Conservation (phyloP, 2,329 filamentous ascomycete genomes). For the Dactylonectria estremocensis region DNA sequence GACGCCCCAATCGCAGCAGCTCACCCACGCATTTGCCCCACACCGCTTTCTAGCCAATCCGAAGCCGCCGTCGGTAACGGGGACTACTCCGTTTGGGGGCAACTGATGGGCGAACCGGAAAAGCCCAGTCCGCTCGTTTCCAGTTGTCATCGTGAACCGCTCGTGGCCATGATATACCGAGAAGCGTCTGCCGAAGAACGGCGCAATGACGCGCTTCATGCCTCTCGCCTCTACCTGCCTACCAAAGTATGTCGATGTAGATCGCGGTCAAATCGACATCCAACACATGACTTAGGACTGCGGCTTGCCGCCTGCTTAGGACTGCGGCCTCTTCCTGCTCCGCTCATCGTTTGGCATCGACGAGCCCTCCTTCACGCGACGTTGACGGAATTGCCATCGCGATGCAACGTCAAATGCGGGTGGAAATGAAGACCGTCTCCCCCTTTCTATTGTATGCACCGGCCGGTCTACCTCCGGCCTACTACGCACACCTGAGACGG, state of each 20-base stretch:
- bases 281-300: constrained; percentile 24
- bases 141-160: constrained; percentile 37
- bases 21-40: constrained; percentile 10
- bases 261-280: constrained; percentile 23
- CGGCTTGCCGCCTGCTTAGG: too few relatives aligned
- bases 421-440: constrained; percentile 29
- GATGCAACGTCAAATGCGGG: constrained; percentile 22
- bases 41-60: constrained; percentile 13
- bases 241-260: constrained; percentile 20
- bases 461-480: constrained; percentile 25
- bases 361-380: background rate
- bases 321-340: constrained; percentile 21
- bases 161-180: constrained; percentile 45
- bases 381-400: constrained; percentile 7
- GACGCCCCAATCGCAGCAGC: constrained; percentile 32
- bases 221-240: background rate
- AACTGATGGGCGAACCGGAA: constrained; percentile 16
- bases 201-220: constrained; percentile 13
- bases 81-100: constrained; percentile 1
- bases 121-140: constrained; percentile 2
- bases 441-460: constrained; percentile 14
- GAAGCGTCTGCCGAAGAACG: constrained; percentile 31
- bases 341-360: background rate
- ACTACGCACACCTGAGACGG: constrained; percentile 45
- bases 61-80: background rate